These are phyloP conservation scores for Blastobotrys muscicola DNA, from an alignment of 805 yeast genomes.

Conservation along the genomic window DNA sequence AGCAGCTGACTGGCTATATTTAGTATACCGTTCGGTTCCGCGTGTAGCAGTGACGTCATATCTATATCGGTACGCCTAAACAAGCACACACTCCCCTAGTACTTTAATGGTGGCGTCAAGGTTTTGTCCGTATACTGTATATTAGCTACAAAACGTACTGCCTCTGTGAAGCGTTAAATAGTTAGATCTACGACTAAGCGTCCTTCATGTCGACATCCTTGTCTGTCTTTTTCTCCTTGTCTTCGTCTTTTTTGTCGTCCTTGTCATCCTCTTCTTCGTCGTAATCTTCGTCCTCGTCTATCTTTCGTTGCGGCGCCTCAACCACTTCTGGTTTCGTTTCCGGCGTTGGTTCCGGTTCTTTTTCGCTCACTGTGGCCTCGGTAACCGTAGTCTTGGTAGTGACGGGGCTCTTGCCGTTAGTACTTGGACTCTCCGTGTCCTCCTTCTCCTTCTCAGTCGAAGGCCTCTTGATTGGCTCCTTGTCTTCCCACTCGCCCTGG, in stretches of 20 bases:
- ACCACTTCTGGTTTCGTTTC: slow-evolving; percentile 2
- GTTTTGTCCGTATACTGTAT: no score
- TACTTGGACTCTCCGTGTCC: not conserved
- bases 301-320: slow-evolving; percentile 28
- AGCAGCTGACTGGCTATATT: no score
- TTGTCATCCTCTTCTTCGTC: slow-evolving; percentile 28
- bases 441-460: slow-evolving; percentile 3
- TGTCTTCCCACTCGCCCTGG: slow-evolving; percentile 6
- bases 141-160: no score
- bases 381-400: not conserved
- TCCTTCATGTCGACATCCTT: slow-evolving; percentile 15
- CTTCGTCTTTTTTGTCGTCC: not conserved
- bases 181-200: slow-evolving; percentile 1
- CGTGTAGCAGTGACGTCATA: no score
- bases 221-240: not conserved
- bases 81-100: no score
- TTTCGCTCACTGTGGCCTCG: not conserved
- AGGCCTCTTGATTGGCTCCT: slow-evolving; percentile 8
- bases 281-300: slow-evolving; percentile 38
- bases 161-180: no score
- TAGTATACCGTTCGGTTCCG: no score
- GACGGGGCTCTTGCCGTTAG: not conserved
- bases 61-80: no score
- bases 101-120: no score
- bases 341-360: not conserved